Conservation (phyloP, 2,329 filamentous ascomycete genomes). For the Didymella keratinophila region DNA sequence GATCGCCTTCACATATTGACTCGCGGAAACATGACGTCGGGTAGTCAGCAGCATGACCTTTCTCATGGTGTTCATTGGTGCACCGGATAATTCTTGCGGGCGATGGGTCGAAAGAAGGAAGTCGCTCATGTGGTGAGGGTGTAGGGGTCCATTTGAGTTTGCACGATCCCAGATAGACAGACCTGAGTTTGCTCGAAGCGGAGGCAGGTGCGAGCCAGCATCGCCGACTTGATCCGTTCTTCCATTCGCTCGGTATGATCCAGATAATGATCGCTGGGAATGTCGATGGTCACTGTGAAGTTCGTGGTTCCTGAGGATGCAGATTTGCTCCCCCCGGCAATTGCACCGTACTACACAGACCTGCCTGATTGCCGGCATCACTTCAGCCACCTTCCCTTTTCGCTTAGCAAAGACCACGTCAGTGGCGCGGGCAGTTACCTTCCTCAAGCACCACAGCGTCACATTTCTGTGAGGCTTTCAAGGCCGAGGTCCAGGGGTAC, state of each 20-base stretch:
- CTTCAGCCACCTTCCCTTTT: neutral
- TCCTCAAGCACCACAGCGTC: neutral
- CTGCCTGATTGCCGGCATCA: neutral
- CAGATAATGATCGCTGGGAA: neutral
- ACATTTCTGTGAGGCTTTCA: neutral
- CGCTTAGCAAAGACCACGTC: neutral
- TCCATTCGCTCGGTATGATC: neutral
- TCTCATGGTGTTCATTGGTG: neutral
- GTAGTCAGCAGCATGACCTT: neutral
- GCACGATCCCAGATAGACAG: neutral
- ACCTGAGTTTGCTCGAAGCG: neutral
- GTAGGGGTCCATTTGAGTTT: neutral
- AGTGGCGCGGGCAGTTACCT: slow-evolving; percentile 1
- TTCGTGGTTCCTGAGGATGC: neutral
- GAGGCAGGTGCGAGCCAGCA: neutral
- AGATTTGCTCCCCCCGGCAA: neutral
- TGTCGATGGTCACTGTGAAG: neutral
- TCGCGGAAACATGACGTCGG: neutral
- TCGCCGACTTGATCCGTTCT: neutral
- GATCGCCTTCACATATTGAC: neutral
- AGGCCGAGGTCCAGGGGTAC: neutral
- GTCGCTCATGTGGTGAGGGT: neutral
- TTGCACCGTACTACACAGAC: neutral
- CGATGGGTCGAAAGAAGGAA: neutral
- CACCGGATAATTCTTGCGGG: neutral